Evolutionary conservation across 306 rosid genomes (phyloP).

Genomic region (Quercus parvula): DNA sequence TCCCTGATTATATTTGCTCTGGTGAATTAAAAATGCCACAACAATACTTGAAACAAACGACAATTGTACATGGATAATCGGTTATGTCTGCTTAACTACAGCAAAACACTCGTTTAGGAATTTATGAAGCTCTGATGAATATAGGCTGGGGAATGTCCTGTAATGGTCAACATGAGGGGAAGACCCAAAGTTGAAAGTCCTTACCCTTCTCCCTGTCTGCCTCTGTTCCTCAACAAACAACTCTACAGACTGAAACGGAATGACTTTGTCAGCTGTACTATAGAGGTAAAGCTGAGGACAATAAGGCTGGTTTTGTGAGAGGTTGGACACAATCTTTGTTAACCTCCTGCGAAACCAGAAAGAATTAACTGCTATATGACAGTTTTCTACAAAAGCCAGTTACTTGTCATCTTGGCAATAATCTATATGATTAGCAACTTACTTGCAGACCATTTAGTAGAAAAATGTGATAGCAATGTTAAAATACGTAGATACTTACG

Average conservation of each 20-base stretch:
- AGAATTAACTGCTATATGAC: background rate
- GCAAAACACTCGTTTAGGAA: conserved; percentile 58
- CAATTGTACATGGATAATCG: background rate
- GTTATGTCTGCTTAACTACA: conserved; percentile 8
- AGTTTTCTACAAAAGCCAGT: background rate
- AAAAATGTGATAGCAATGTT: conserved; percentile 2
- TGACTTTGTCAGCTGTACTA: conserved; percentile 78
- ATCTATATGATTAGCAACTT: background rate
- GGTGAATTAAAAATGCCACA: background rate
- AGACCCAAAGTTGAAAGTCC: conserved; percentile 55
- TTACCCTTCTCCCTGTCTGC: conserved; percentile 52
- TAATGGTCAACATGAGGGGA: conserved; percentile 93
- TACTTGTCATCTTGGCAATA: background rate
- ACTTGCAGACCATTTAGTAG: background rate
- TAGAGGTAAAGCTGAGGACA: conserved; percentile 92
- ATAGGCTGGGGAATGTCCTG: conserved; percentile 61
- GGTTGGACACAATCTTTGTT: conserved; percentile 45
- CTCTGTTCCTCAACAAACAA: conserved; percentile 65
- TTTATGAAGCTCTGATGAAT: conserved; percentile 47
- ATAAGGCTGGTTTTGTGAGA: conserved; percentile 42
- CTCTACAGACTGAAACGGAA: conserved; percentile 67
- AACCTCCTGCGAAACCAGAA: conserved; percentile 60
- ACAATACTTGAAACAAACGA: background rate
- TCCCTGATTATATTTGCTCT: background rate
- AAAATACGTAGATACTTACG: conserved; percentile 36